Conservation (phyloP, 2,329 filamentous ascomycete species). For the Ascochyta viciae-villosae region DNA sequence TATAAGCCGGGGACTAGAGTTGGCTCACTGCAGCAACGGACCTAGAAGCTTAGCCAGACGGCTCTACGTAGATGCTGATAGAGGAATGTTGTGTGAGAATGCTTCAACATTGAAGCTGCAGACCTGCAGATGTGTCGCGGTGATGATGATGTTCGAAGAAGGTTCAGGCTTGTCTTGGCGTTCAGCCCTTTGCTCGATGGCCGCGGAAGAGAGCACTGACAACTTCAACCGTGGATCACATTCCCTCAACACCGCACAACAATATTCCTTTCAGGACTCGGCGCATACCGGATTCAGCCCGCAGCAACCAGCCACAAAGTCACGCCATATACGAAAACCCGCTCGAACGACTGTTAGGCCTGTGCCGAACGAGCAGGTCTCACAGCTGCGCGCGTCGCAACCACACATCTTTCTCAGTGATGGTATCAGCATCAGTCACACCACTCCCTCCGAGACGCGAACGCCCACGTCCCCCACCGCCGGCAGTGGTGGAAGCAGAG, state of each 20-base stretch:
- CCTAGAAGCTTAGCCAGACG: too few species aligned
- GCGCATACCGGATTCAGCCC: not conserved
- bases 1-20: too few species aligned
- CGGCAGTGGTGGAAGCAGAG: conserved; percentile 62
- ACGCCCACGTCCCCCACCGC: conserved; percentile 47
- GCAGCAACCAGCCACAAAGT: not conserved
- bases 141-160: not conserved
- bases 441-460: conserved; percentile 35
- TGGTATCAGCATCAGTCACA: conserved; percentile 39
- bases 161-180: conserved; percentile 5
- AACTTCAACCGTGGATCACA: not conserved
- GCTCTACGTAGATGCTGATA: too few species aligned
- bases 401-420: conserved; percentile 14
- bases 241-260: conserved; percentile 9
- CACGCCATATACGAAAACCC: too few species aligned
- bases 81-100: too few species aligned
- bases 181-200: conserved; percentile 1
- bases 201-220: conserved; percentile 19
- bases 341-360: too few species aligned
- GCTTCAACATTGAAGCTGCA: not conserved
- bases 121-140: not conserved
- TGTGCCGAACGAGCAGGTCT: not conserved
- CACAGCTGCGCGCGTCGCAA: conserved; percentile 2
- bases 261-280: not conserved
- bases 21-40: too few species aligned